Conservation (phyloP, 2,329 filamentous ascomycete genomes). For the Leptoxyphium fumago region DNA sequence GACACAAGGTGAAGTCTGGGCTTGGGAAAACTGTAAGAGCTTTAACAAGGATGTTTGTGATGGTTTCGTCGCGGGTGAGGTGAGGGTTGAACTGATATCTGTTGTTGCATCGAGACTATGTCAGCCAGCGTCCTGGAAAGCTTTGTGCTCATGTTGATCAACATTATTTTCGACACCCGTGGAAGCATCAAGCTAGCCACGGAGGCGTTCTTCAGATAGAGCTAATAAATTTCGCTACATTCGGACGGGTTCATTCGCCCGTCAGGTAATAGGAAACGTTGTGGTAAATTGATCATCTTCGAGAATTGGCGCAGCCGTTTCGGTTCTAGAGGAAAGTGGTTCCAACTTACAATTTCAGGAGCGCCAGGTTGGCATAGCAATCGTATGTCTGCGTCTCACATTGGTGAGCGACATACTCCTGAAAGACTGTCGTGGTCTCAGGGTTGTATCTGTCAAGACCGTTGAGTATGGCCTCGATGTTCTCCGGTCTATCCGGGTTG, state of each 20-base stretch:
- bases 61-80: conserved; percentile 88
- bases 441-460: conserved; percentile 98
- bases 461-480: conserved; percentile 87
- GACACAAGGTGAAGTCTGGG: conserved; percentile 82
- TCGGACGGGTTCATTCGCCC: conserved; percentile 37
- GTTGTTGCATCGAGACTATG: conserved; percentile 1
- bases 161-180: background rate
- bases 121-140: background rate
- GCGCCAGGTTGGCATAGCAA: conserved; percentile 88
- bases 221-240: conserved; percentile 57
- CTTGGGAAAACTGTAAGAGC: conserved; percentile 93
- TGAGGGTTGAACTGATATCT: conserved; percentile 99
- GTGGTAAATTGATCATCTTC: conserved; percentile 59
- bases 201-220: conserved; percentile 48
- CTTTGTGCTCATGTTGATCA: background rate
- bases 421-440: conserved; percentile 83
- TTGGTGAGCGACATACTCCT: conserved; percentile 87
- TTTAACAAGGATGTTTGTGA: conserved; percentile 98
- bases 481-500: conserved; percentile 78
- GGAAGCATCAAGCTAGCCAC: background rate
- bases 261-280: conserved; percentile 99
- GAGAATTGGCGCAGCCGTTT: background rate
- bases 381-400: conserved; percentile 92
- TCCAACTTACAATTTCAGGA: conserved; percentile 82
- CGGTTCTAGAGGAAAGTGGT: conserved; percentile 1